Base-by-base conservation (phyloP, 106 monocot genomes). In the Narthecium ossifragum region DNA sequence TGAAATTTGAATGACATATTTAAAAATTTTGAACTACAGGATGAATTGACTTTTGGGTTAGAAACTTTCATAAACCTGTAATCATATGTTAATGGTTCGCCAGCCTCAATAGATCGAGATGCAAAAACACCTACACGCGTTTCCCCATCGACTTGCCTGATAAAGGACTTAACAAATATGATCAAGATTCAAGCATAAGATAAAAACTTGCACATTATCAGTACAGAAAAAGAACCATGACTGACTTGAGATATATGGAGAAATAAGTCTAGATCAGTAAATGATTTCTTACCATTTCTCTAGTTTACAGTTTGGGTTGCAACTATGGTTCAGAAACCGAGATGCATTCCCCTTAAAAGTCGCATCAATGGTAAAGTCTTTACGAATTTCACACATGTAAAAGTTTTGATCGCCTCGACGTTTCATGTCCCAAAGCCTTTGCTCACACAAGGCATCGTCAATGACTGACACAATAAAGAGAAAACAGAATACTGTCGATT, bases 101-200 rank as follows among this genome's bases (percentile, higher is more conserved):
- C 80, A 65, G 66, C 59, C 75, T 76, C 57, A 40, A 98, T 91
- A 63, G 83, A 64, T 47, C 74, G 66, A 52, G 71, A 81, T 25
- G 98, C 81, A 80, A 98, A 98, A 14, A 98, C 87, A 77, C 98
- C 98, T 48, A 98, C 79, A 46, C 98, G 86, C 49, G 84, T 98
- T 61, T 98, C 91, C 43, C 98, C 98, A 64, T 98, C 98, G 53
- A 98, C 98, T 68, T 91, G 81, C 98, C 98, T 98, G 46, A n/a
- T 18, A 6, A 20, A 53, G 26, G n/a, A n/a, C n/a, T n/a, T n/a
- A n/a, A n/a, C n/a, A n/a, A n/a, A n/a, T n/a, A n/a, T n/a, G n/a
- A n/a, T n/a, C n/a, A n/a, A n/a, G n/a, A n/a, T n/a, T n/a, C n/a
- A n/a, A n/a, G n/a, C n/a, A n/a, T n/a, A n/a, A n/a, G n/a, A n/a